These are phyloP conservation scores for Thalassiosira exigua DNA, from an alignment of 352 stramenopile species.

Conservation along the genomic window DNA sequence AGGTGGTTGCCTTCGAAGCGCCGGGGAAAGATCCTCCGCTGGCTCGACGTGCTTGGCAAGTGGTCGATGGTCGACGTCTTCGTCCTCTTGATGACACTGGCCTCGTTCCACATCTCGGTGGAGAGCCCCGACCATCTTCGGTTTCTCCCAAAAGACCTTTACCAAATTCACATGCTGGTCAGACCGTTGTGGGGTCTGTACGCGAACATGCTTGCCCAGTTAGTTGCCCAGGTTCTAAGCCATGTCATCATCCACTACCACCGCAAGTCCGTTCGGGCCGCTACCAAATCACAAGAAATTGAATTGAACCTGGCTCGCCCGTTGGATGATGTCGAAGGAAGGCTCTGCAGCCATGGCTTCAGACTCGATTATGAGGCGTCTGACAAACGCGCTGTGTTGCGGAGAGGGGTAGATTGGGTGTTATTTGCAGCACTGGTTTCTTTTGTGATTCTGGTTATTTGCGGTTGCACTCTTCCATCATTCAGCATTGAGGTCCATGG, in stretches of 20 bases:
- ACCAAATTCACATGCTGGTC: conserved; percentile 76
- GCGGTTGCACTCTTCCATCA: conserved; percentile 65
- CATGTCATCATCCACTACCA: conserved; percentile 85
- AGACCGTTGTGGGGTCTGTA: conserved; percentile 82
- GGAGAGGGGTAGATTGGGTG: conserved; percentile 38
- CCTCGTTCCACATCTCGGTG: conserved; percentile 61
- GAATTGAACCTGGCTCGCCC: conserved; percentile 29
- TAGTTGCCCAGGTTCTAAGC: conserved; percentile 78
- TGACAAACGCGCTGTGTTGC: conserved; percentile 35
- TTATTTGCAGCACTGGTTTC: conserved; percentile 25
- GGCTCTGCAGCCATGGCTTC: conserved; percentile 53
- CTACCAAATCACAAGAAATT: conserved; percentile 35
- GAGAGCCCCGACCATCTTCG: conserved; percentile 65
- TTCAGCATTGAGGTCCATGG: conserved; percentile 79
- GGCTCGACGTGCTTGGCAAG: conserved; percentile 82
- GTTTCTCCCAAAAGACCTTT: conserved; percentile 76
- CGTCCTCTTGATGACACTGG: conserved; percentile 75
- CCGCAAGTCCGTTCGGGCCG: conserved; percentile 47
- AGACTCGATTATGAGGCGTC: conserved; percentile 63
- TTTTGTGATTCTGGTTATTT: conserved; percentile 67
- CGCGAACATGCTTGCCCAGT: conserved; percentile 81
- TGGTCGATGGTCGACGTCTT: conserved; percentile 85
- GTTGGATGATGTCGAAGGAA: conserved; percentile 2
- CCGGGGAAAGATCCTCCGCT: conserved; percentile 70
- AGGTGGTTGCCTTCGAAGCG: conserved; percentile 53